Conservation (phyloP, 257 asterid species). For the Solanum ossicruentum region DNA sequence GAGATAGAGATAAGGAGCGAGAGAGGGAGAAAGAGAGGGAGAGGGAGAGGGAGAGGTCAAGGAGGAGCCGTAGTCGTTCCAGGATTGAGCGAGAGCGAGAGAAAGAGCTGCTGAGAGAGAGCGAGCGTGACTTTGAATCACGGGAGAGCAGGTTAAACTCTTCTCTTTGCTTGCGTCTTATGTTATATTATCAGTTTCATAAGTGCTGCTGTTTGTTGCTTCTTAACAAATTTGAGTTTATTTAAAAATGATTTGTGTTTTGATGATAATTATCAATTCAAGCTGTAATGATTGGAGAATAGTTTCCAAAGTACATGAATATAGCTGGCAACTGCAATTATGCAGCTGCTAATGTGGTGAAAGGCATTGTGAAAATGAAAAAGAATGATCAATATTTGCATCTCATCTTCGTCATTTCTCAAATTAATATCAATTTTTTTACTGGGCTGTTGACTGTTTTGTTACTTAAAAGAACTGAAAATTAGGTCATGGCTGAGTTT, state of each 20-base stretch:
- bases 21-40: constrained; percentile 14
- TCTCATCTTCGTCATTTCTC: background rate
- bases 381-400: background rate
- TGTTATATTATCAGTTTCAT: background rate
- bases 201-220: background rate
- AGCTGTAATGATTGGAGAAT: background rate
- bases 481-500: background rate
- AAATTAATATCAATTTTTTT: background rate
- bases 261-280: background rate
- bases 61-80: constrained; percentile 76
- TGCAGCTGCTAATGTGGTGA: background rate
- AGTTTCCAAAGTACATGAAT: background rate
- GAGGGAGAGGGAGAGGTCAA: constrained; percentile 36
- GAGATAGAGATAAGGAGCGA: constrained; percentile 13
- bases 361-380: background rate
- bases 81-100: constrained; percentile 36
- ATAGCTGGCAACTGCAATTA: background rate
- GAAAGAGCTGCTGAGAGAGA: constrained; percentile 36
- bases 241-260: background rate
- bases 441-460: background rate
- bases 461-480: background rate
- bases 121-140: constrained; percentile 30
- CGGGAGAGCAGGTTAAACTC: constrained; percentile 74
- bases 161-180: background rate
- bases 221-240: background rate